Base-by-base conservation (phyloP, 2,329 filamentous ascomycete genomes). In the Cercospora canescens region DNA sequence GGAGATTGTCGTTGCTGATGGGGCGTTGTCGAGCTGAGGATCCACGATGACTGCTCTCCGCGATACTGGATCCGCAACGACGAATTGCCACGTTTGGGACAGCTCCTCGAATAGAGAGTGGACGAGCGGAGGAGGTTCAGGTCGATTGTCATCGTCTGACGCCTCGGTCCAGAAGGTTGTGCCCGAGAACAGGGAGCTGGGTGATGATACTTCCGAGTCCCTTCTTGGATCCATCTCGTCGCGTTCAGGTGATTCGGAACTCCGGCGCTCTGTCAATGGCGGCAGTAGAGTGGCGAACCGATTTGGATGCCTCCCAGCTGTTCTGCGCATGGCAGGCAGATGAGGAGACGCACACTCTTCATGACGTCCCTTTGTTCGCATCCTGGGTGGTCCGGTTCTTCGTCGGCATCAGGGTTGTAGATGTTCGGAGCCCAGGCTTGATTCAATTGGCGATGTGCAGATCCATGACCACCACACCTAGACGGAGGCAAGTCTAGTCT, bases 1-100 rank as follows among this genome's bases (percentile, higher is more conserved):
- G 34, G 69, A 71, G 37, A 71, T 68, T 2, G 28, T 59, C 5
- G 68, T 71, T 26, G 66, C 56, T 14, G 62, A 60, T n/a, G 58
- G 61, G 21, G 81, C 82, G 66, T 83, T 89, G 72, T 89, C 83
- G 4, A 90, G 73, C 0, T 90, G 88, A 0, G 88, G 80, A 70
- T 90, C 88, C 70, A 90, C 88, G 55, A 90, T 86, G 64, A 81
- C 83, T 1, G 86, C 84, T 0, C 71, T 72, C 0, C 70, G 73
- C 0, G 85, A 86, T 0, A 74, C 64, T 0, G 85, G 82, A 67
- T 89, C 86, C 0, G 81, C 84, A 1, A 90, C 83, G 0, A 89
- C 69, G 67, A 88, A 88, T 73, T 89, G 87, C 84, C 85, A 89
- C 12, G 86, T 87, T 16, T 79, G 80, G 0, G 88, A 84, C 7